Conservation (phyloP, 202 grass and related monocot genomes). For the Bolboschoenoplectus hybrid region DNA sequence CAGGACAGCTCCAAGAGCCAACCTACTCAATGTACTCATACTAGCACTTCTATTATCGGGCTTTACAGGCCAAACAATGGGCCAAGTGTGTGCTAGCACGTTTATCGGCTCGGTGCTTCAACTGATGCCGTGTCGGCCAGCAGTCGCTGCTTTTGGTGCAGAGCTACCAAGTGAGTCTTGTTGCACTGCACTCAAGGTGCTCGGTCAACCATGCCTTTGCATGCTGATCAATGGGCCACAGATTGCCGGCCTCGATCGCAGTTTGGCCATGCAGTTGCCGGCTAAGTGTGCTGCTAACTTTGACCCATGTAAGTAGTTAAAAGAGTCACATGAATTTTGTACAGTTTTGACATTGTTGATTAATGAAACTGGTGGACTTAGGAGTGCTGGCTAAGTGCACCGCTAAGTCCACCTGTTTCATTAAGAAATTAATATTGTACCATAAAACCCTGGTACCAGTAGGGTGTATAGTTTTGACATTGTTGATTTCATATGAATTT, state of each 20-base stretch:
- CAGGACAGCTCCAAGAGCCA: neutral
- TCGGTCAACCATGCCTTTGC: constrained; percentile 59
- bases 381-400: no score
- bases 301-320: constrained; percentile 34
- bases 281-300: constrained; percentile 40
- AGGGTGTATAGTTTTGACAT: neutral
- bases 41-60: neutral
- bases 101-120: constrained; percentile 42
- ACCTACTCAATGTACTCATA: neutral
- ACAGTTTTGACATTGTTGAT: constrained; percentile 1
- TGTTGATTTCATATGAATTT: neutral
- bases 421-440: no score
- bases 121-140: constrained; percentile 55
- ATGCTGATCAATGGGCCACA: constrained; percentile 45
- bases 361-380: no score
- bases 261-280: constrained; percentile 48
- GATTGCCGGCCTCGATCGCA: constrained; percentile 47
- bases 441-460: no score
- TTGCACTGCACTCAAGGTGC: constrained; percentile 48
- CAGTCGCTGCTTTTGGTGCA: constrained; percentile 56
- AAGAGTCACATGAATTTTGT: no score
- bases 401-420: no score
- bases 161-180: constrained; percentile 42
- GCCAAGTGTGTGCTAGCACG: constrained; percentile 26
- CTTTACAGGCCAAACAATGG: neutral